phyloP scores from a whole-genome alignment of 2,329 filamentous ascomycete genomes.

The Exophiala alcalophila region DNA sequence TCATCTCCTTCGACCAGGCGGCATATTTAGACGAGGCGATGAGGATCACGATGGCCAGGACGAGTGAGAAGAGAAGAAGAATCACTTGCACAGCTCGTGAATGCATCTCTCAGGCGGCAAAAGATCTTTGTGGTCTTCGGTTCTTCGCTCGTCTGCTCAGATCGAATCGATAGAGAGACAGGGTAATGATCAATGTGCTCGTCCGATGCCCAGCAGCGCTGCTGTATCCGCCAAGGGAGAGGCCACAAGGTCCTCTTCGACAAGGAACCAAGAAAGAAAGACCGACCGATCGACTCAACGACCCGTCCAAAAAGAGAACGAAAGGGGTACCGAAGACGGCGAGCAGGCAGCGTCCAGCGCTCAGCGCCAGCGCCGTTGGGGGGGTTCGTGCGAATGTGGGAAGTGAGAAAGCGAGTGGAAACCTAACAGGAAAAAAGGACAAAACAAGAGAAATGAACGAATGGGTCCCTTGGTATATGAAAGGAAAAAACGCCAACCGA shows the following conservation, averaged over 20 bases:
- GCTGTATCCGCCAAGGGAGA: too few species aligned
- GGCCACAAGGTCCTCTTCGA: too few species aligned
- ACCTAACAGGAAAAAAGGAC: slow-evolving; percentile 4
- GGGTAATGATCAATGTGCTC: too few species aligned
- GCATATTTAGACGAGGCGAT: slow-evolving; percentile 28
- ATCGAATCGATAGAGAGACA: too few species aligned
- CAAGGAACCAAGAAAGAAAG: too few species aligned
- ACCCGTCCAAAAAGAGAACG: background rate
- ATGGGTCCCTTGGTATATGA: slow-evolving; percentile 1
- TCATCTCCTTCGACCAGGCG: slow-evolving; percentile 24
- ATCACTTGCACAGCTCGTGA: slow-evolving; percentile 21
- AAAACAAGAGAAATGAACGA: slow-evolving; percentile 18
- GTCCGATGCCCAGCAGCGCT: too few species aligned
- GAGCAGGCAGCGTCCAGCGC: slow-evolving; percentile 22
- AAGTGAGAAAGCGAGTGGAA: slow-evolving; percentile 5
- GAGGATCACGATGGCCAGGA: slow-evolving; percentile 22
- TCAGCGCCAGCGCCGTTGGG: slow-evolving; percentile 26
- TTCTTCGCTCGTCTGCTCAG: too few species aligned
- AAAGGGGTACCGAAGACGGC: slow-evolving; percentile 2
- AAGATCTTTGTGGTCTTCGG: too few species aligned
- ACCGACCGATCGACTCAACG: background rate
- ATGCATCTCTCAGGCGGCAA: slow-evolving; percentile 23
- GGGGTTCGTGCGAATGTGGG: too few species aligned
- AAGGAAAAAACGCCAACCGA: slow-evolving; percentile 7
- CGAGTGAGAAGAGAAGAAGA: slow-evolving; percentile 19